Conservation (phyloP, 2,329 filamentous ascomycete genomes). For the Talaromyces amestolkiae region DNA sequence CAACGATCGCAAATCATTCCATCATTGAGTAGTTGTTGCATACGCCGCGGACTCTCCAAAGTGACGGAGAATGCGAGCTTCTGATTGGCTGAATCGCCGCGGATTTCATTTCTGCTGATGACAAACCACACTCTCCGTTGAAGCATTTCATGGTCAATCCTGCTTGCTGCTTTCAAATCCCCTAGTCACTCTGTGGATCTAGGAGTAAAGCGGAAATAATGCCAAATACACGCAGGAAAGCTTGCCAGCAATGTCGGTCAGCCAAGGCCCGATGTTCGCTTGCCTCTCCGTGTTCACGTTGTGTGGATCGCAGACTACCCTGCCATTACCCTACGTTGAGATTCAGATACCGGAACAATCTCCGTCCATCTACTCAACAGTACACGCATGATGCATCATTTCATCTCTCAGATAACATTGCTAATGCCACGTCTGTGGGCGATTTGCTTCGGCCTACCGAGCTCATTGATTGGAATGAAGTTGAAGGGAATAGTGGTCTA, state of each 20-base stretch:
- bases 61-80: not conserved
- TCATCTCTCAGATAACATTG: not conserved
- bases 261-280: constrained; percentile 15
- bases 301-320: constrained; percentile 3
- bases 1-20: not conserved
- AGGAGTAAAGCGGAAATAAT: not conserved
- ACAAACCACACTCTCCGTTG: not conserved
- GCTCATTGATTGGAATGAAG: not conserved
- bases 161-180: not conserved
- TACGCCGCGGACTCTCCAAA: not conserved
- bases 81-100: not conserved
- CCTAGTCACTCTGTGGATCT: not conserved
- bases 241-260: constrained; percentile 13
- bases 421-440: not conserved
- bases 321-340: constrained; percentile 2
- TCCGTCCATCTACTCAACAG: not conserved
- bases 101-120: not conserved
- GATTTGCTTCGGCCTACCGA: not conserved
- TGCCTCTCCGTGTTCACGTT: constrained; percentile 9
- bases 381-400: not conserved
- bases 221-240: constrained; percentile 13
- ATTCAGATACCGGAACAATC: not conserved
- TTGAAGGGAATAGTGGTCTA: not conserved
- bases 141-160: not conserved
- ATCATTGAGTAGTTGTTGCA: not conserved